Conservation (phyloP, 106 monocot species). For the Allium sativum region DNA sequence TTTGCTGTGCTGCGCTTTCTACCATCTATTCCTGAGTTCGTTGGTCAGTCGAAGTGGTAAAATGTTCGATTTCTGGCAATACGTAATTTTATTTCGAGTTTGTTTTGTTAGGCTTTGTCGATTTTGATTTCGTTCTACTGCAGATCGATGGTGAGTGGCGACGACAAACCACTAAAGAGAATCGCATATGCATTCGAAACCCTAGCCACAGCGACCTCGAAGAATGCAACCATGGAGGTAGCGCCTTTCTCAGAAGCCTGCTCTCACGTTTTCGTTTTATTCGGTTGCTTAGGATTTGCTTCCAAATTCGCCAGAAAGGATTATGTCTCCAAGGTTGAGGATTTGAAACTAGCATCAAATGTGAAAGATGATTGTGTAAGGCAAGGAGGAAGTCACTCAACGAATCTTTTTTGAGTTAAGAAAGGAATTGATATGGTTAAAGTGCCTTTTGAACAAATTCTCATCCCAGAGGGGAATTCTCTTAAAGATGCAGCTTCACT, state of each 20-base stretch:
- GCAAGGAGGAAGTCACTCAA: conserved; percentile 63
- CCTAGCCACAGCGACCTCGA: conserved; percentile 29
- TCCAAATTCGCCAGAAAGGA: conserved; percentile 96
- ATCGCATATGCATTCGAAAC: conserved; percentile 65
- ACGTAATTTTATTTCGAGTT: no score
- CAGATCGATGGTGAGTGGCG: conserved; percentile 2
- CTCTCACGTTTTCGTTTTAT: conserved; percentile 74
- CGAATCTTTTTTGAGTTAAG: conserved; percentile 88
- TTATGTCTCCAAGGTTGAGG: conserved; percentile 73
- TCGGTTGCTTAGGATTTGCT: conserved; percentile 76
- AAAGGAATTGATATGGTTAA: conserved; percentile 88
- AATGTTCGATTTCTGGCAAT: no score
- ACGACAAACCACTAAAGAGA: conserved; percentile 48
- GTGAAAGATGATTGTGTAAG: conserved; percentile 41
- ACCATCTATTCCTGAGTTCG: no score
- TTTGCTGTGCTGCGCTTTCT: no score
- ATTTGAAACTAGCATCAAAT: conserved; percentile 33
- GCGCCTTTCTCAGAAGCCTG: conserved; percentile 61
- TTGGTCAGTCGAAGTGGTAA: no score
- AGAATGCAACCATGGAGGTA: conserved; percentile 30
- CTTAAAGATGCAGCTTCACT: no score
- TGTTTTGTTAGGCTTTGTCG: no score
- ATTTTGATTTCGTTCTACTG: no score
- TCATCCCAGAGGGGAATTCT: conserved; percentile 58
- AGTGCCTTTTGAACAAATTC: conserved; percentile 76